These are phyloP conservation scores for Paraurostyla sp. DNA, from an alignment of 73 alveolate genomes.

Conservation along the genomic window DNA sequence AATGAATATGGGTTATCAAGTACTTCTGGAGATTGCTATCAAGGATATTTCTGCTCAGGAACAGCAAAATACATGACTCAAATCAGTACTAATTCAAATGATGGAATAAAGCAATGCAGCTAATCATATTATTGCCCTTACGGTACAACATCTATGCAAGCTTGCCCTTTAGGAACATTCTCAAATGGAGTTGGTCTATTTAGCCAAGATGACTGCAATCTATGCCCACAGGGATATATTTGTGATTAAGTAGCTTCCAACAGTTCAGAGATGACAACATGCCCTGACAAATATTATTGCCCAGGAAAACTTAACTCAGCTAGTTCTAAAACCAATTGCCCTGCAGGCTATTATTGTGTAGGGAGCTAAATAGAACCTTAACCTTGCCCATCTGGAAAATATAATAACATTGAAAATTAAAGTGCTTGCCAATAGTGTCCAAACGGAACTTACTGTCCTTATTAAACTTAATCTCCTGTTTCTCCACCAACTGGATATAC, in stretches of 20 bases:
- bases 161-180: slow-evolving; percentile 41
- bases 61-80: slow-evolving; percentile 61
- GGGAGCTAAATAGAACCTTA: not conserved
- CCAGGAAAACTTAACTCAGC: not conserved
- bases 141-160: not conserved
- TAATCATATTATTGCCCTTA: not conserved
- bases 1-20: slow-evolving; percentile 60
- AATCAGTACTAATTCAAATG: not conserved
- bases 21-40: slow-evolving; percentile 56
- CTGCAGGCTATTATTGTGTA: not conserved
- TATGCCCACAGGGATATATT: slow-evolving; percentile 3
- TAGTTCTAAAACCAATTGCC: not conserved
- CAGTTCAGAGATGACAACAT: not conserved
- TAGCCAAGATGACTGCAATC: not conserved
- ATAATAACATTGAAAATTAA: not conserved
- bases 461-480: not conserved
- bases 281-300: not conserved
- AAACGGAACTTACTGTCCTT: slow-evolving; percentile 52
- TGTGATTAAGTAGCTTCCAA: not conserved
- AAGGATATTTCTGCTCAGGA: slow-evolving; percentile 70
- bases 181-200: slow-evolving; percentile 8
- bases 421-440: slow-evolving; percentile 30
- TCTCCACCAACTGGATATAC: slow-evolving; percentile 27
- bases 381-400: not conserved
- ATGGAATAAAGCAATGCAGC: slow-evolving; percentile 15